phyloP scores from a whole-genome alignment of 352 stramenopile genomes.

The Pythium sp. region DNA sequence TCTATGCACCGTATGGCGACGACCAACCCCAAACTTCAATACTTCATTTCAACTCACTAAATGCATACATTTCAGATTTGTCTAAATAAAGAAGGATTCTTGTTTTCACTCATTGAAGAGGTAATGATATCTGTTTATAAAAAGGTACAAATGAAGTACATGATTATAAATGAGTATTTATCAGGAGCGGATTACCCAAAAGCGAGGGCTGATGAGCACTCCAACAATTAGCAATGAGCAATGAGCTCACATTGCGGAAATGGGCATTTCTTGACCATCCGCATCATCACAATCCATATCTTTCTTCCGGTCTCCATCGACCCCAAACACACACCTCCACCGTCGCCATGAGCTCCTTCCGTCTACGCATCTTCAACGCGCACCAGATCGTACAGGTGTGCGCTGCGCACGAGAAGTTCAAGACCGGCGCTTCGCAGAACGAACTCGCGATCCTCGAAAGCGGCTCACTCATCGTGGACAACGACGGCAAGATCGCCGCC shows the following conservation, averaged over 20 bases:
- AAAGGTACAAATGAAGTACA: background rate
- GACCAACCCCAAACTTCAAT: background rate
- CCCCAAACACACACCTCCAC: constrained; percentile 22
- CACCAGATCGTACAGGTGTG: constrained; percentile 76
- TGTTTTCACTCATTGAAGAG: background rate
- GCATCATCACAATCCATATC: background rate
- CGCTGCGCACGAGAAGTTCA: constrained; percentile 55
- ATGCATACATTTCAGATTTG: background rate
- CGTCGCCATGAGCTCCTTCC: constrained; percentile 63
- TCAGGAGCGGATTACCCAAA: background rate
- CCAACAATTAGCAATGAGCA: background rate
- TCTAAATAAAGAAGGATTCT: background rate
- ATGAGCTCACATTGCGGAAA: background rate
- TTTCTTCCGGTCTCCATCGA: background rate
- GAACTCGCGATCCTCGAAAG: constrained; percentile 58
- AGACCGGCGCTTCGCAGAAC: constrained; percentile 57
- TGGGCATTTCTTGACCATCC: background rate
- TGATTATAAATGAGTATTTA: background rate
- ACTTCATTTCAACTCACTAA: background rate
- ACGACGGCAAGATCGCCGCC: constrained; percentile 52
- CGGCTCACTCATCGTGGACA: constrained; percentile 57
- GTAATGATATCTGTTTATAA: background rate
- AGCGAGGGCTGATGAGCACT: constrained; percentile 2
- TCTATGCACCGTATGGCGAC: background rate
- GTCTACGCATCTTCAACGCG: constrained; percentile 61